phyloP scores from a whole-genome alignment of 1,139 yeast genomes.

The Komagataea norvegica region DNA sequence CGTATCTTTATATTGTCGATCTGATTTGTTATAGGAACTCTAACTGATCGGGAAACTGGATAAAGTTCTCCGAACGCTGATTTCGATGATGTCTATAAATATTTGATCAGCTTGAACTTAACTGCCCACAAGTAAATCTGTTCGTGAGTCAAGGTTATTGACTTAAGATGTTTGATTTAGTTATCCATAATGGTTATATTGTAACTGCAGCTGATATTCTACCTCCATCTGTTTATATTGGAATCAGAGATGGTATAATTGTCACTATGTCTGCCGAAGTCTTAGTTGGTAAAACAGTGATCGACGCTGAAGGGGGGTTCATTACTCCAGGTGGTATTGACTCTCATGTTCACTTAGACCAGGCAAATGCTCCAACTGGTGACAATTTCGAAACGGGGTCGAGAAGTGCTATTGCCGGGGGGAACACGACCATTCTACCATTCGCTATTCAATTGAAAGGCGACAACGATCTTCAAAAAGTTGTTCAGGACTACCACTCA shows the following conservation, averaged over 20 bases:
- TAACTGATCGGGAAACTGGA: constrained; percentile 3
- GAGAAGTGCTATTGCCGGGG: constrained; percentile 54
- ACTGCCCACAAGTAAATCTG: too few relatives aligned
- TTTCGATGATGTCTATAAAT: background rate
- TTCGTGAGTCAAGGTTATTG: too few relatives aligned
- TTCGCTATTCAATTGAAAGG: constrained; percentile 40
- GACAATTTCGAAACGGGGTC: constrained; percentile 61
- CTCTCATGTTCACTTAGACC: constrained; percentile 54
- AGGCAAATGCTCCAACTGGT: constrained; percentile 51
- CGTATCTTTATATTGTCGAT: background rate
- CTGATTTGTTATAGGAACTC: background rate
- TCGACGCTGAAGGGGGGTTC: constrained; percentile 42
- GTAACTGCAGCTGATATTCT: constrained; percentile 38
- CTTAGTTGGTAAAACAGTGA: constrained; percentile 28
- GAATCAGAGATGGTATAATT: constrained; percentile 37
- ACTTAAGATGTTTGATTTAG: constrained; percentile 27
- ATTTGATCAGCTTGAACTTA: too few relatives aligned
- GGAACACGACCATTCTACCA: constrained; percentile 42
- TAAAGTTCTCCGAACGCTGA: background rate
- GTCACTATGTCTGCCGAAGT: constrained; percentile 33
- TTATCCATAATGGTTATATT: constrained; percentile 32
- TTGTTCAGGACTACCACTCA: constrained; percentile 32
- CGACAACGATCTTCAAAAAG: constrained; percentile 25
- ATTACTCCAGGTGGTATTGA: constrained; percentile 48
- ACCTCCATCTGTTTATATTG: constrained; percentile 34